These are phyloP conservation scores for Clathrus columnatus DNA, from an alignment of 768 basidiomycete genomes.

Conservation along the genomic window DNA sequence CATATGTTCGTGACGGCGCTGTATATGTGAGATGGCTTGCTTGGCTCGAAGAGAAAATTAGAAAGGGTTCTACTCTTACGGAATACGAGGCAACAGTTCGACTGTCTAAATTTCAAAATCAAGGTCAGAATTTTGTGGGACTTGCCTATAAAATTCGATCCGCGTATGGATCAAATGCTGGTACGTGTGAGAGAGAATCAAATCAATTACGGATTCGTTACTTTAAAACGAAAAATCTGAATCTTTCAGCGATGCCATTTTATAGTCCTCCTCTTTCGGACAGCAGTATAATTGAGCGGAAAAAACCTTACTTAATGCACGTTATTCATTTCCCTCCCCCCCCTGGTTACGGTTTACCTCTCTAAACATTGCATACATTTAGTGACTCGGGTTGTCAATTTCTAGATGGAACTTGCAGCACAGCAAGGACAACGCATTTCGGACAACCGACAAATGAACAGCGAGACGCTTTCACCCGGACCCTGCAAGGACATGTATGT, in stretches of 20 bases:
- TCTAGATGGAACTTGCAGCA: constrained; percentile 62
- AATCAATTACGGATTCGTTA: neutral
- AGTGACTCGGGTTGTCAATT: constrained; percentile 93
- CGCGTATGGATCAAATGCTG: constrained; percentile 84
- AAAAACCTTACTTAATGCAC: constrained; percentile 73
- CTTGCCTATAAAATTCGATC: constrained; percentile 91
- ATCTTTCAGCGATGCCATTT: constrained; percentile 75
- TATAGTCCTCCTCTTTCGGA: constrained; percentile 72
- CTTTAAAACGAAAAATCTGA: too few relatives aligned
- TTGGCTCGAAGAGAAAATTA: constrained; percentile 85
- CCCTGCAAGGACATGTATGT: constrained; percentile 84
- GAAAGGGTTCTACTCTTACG: constrained; percentile 46
- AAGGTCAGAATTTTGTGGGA: constrained; percentile 70
- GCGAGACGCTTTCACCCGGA: constrained; percentile 82
- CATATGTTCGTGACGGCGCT: constrained; percentile 82
- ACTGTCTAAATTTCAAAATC: constrained; percentile 77
- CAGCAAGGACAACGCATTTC: constrained; percentile 72
- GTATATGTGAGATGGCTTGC: constrained; percentile 83
- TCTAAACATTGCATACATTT: constrained; percentile 46
- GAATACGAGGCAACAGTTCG: constrained; percentile 76
- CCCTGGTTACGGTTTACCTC: constrained; percentile 18
- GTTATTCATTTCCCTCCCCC: neutral
- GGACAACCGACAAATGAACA: constrained; percentile 76
- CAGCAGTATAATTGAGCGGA: constrained; percentile 65
- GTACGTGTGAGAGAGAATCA: constrained; percentile 33